Conservation (phyloP, 2,329 filamentous ascomycete species). For the Zasmidium angulare region DNA sequence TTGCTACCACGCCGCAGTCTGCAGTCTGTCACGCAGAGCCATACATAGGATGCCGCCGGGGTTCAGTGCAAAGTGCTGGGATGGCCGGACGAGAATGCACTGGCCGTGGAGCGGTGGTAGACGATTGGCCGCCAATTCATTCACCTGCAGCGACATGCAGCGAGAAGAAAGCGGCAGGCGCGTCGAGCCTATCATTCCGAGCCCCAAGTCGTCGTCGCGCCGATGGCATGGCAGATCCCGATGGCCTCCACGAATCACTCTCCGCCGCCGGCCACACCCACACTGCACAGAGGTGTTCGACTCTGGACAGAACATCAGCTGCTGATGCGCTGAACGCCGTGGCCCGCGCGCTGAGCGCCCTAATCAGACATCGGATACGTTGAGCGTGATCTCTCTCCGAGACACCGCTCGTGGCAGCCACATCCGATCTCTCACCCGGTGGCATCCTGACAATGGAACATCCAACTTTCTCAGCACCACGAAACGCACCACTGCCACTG, state of each 20-base stretch:
- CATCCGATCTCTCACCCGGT: background rate
- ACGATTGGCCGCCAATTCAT: background rate
- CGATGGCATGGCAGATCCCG: background rate
- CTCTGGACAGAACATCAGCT: background rate
- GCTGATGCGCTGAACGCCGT: background rate
- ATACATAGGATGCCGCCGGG: background rate
- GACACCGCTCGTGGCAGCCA: background rate
- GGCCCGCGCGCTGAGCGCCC: background rate
- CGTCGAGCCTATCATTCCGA: no score
- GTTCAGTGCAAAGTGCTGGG: background rate
- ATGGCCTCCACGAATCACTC: background rate
- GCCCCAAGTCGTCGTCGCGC: no score
- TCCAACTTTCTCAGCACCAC: background rate
- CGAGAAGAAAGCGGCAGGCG: no score
- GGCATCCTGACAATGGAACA: background rate
- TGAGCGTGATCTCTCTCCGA: background rate
- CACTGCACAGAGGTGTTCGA: background rate
- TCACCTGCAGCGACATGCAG: background rate
- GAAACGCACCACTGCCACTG: background rate
- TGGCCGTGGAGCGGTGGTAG: background rate
- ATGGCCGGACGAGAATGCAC: background rate
- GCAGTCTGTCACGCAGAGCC: background rate
- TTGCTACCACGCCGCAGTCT: background rate
- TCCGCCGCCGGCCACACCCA: background rate
- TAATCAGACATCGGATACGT: background rate